Base-by-base conservation (phyloP, 1,139 yeast species). In the Diutina mesorugosa region DNA sequence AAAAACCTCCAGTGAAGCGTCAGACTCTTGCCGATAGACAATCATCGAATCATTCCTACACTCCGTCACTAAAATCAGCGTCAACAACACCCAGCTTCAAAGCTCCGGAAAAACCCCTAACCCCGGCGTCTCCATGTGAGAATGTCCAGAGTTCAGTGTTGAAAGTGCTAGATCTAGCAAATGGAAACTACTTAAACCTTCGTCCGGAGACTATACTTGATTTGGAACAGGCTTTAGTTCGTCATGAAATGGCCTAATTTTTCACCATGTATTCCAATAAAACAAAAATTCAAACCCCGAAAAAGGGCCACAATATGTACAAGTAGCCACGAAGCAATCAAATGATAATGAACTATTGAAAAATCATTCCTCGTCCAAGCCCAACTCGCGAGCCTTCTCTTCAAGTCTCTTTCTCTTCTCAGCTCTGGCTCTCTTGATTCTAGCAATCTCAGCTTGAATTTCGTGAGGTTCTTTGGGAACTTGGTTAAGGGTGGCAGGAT, bases 401-500 rank as follows among this genome's bases (percentile, higher is more conserved):
- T 90, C 96, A 58, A 90, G 74, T 60, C 87, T 77, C 62, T 78
- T 73, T 66, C 96, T 78, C 72, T 85, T 86, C 63, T 85, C 96
- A 8, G 79, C 66, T 59, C 93, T 78, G 56, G 84, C 95, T 61
- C 82, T 78, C 67, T 83, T 82, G 77, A 90, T 86, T 66, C 97
- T 79, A 21, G 96, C 96, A 54, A 90, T 75, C 68, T 91, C 98
- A 0, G 95, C 93, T 65, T 88, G 86, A 61, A 90, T 89, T 67
- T 91, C 97, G 64, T 87, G 89, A 9, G 91, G 91, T 66, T 90
- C 97, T 67, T 90, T 91, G 3, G 97, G 98, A 47, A 91, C 85
- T 70, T 87, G 87, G 67, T 90, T 90, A 63, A 90, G 78, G 1
- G 97, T 86, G 46, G 87, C 87, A 47, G 97, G 97, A 69, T 90